phyloP scores from a whole-genome alignment of 139 green algal genomes.

The Tetraselmis chui region DNA sequence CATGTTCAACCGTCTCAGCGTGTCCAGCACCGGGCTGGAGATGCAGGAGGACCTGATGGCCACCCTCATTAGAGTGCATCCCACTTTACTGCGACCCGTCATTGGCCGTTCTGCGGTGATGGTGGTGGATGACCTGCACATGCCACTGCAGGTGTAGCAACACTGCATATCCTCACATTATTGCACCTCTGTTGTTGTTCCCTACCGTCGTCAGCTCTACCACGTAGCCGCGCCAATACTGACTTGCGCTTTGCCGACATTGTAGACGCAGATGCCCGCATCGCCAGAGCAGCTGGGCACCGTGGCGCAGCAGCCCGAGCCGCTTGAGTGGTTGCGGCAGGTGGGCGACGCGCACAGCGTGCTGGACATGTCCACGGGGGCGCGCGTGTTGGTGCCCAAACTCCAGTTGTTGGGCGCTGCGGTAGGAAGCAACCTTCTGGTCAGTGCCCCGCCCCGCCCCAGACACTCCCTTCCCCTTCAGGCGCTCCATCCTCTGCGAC shows the following conservation, averaged over 20 bases:
- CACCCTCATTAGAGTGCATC: not conserved
- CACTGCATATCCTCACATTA: too few species aligned
- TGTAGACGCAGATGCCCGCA: not conserved
- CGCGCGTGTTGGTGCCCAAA: not conserved
- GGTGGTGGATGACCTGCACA: not conserved
- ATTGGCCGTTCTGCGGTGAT: not conserved
- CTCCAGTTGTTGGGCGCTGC: not conserved
- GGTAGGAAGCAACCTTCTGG: not conserved
- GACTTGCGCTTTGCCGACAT: not conserved
- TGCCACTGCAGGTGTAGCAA: not conserved
- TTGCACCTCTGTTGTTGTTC: too few species aligned
- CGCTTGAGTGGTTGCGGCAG: not conserved
- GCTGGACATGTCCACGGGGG: not conserved
- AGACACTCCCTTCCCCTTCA: too few species aligned
- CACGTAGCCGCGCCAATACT: not conserved
- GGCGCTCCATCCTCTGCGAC: too few species aligned
- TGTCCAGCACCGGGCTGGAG: not conserved
- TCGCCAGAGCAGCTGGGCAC: not conserved
- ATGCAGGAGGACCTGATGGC: not conserved
- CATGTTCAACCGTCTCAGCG: not conserved
- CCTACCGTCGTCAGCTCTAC: too few species aligned
- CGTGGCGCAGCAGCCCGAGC: not conserved
- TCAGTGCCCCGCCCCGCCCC: not conserved
- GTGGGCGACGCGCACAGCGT: not conserved
- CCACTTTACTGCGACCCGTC: not conserved